Evolutionary conservation across 352 stramenopile species (phyloP).

Genomic region (Phytophthora colocasiae): DNA sequence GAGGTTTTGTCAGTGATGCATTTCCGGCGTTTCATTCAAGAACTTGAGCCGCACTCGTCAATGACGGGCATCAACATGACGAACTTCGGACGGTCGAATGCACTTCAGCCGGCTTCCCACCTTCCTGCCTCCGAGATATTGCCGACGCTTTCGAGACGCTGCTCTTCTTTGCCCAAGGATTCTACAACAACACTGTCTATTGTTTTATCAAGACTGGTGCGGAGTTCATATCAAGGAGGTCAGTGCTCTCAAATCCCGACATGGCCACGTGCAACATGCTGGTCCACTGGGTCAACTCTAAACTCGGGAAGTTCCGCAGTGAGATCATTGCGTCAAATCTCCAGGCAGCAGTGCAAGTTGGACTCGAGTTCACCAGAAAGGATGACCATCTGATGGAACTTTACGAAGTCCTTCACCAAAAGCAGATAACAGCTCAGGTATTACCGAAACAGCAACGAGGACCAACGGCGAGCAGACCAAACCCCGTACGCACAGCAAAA

Average conservation of each 20-base stretch:
- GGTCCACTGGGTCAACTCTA: constrained; percentile 14
- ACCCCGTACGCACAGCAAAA: not conserved
- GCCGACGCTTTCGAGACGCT: not conserved
- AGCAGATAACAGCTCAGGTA: not conserved
- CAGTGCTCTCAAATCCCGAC: not conserved
- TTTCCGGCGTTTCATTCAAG: constrained; percentile 7
- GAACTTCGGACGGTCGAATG: constrained; percentile 15
- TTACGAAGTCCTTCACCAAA: not conserved
- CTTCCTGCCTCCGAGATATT: not conserved
- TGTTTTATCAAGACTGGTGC: constrained; percentile 3
- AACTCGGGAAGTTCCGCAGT: constrained; percentile 19
- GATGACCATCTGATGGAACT: constrained; percentile 17
- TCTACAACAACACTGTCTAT: constrained; percentile 8
- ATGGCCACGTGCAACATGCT: constrained; percentile 3
- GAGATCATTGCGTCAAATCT: constrained; percentile 3
- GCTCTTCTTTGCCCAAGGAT: not conserved
- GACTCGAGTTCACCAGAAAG: constrained; percentile 1
- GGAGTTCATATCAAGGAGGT: constrained; percentile 1
- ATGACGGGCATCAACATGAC: constrained; percentile 1
- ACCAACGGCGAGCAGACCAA: not conserved
- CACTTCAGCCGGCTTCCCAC: not conserved
- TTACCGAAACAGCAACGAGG: not conserved
- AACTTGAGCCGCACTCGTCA: not conserved
- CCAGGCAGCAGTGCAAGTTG: not conserved
- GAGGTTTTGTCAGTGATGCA: constrained; percentile 18